These are phyloP conservation scores for Skeletonema potamos DNA, from an alignment of 108 stramenopile genomes.

Conservation along the genomic window DNA sequence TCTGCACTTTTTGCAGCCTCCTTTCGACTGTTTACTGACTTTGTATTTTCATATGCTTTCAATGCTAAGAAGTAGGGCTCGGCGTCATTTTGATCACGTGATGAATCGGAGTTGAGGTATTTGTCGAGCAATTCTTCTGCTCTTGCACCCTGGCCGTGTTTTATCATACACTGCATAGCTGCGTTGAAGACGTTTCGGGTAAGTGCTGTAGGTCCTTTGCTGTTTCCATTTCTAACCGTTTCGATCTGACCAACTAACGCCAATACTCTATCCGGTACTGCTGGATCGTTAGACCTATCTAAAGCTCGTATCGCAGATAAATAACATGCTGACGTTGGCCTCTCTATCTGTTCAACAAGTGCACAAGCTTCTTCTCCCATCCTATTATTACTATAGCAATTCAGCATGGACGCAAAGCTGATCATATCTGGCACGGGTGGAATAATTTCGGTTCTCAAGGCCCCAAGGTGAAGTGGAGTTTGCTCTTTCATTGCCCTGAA, in stretches of 20 bases:
- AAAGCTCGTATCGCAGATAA: conserved; percentile 33
- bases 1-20: conserved; percentile 28
- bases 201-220: background rate
- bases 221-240: background rate
- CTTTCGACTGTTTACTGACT: background rate
- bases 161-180: conserved; percentile 36
- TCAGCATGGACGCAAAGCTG: conserved; percentile 26
- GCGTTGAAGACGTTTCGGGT: conserved; percentile 21
- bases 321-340: conserved; percentile 22
- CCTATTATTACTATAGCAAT: conserved; percentile 22
- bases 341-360: conserved; percentile 4
- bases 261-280: conserved; percentile 25
- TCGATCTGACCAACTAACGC: conserved; percentile 14
- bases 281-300: conserved; percentile 22
- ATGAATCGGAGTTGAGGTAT: conserved; percentile 6
- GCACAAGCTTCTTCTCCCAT: conserved; percentile 15
- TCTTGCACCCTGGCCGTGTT: conserved; percentile 20
- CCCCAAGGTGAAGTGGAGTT: background rate
- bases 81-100: conserved; percentile 10
- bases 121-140: conserved; percentile 30
- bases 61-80: conserved; percentile 25
- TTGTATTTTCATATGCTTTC: conserved; percentile 22
- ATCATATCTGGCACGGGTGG: conserved; percentile 36
- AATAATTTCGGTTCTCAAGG: background rate
- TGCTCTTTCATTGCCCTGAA: conserved; percentile 17